Base-by-base conservation (phyloP, 129 eudicot species). In the Artemisia argyi region DNA sequence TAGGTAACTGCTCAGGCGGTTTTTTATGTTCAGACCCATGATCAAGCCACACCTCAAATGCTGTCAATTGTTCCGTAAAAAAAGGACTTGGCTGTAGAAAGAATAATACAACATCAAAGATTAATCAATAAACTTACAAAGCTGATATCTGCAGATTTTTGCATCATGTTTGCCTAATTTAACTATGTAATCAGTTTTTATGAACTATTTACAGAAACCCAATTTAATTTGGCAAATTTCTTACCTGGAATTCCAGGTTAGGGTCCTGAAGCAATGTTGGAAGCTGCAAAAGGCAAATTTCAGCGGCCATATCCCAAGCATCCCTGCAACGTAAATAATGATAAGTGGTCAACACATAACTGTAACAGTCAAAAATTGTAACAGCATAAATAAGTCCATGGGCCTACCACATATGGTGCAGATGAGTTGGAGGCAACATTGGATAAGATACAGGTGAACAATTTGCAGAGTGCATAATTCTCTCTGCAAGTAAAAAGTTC, bases 281-380 rank as follows among this genome's bases (percentile, higher is more conserved):
- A 74, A 94, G 97, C 86, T 88, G 97, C 71, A 91, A 86, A 81
- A 94, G 97, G 66, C 99, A 94, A 51, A 88, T 90, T 81, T 94
- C 99, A 54, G 97, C 97, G 70, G 99, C 99, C 97, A 94, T 94
- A 80, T 94, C 99, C 99, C 99, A 94, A 56, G 97, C 99, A 79
- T 94, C 96, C 99, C 99, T 94, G 76, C n/a, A 65, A 65, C 15
- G 71, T 19, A 73, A 4, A 57, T 63, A 17, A 52, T 60, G 62
- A 65, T 56, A 74, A 4, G 16, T 35, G 26, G 68, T 67, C 24
- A 74, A 35, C 47, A 73, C 68, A 51, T 46, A 44, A 76, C 68
- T 28, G 68, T 11, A 63, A 50, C 3, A 62, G 8, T 22, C 51
- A 5, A 60, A 22, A 58, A 63, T 22, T 7, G 19, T 44, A 61